Conservation (phyloP, 164 flowering plant species). For the Taxillus chinensis region DNA sequence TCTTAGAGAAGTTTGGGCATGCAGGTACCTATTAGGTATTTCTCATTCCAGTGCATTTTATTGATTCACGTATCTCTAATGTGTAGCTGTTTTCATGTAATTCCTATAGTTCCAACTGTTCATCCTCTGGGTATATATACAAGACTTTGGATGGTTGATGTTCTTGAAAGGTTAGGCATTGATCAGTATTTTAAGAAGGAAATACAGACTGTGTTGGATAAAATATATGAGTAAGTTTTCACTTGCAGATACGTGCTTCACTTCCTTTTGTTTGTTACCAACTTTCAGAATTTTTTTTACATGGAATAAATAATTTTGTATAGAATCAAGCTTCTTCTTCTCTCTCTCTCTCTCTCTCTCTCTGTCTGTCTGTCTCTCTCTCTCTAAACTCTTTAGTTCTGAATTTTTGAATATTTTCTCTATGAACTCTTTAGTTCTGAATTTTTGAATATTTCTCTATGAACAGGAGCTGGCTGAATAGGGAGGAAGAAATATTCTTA, state of each 20-base stretch:
- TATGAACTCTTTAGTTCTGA: not conserved
- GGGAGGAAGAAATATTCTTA: slow-evolving; percentile 56
- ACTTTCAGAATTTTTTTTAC: not conserved
- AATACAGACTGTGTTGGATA: slow-evolving; percentile 44
- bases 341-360: not conserved
- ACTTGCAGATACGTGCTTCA: not conserved
- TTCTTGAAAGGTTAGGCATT: slow-evolving; percentile 61
- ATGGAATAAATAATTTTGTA: not conserved
- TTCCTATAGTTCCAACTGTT: slow-evolving; percentile 64
- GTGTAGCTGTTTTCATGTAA: not conserved
- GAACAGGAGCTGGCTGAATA: slow-evolving; percentile 62
- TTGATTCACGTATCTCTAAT: not conserved
- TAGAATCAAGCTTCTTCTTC: too few relatives aligned
- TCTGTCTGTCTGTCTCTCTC: not conserved
- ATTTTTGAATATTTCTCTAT: not conserved
- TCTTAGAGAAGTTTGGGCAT: slow-evolving; percentile 44
- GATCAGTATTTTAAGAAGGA: slow-evolving; percentile 54
- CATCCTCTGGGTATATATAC: slow-evolving; percentile 56
- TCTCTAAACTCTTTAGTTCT: not conserved
- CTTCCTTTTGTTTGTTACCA: not conserved
- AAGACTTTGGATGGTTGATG: slow-evolving; percentile 54
- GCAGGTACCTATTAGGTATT: slow-evolving; percentile 38
- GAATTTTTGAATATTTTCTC: not conserved
- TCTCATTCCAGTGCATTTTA: not conserved
- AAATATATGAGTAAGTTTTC: slow-evolving; percentile 46